These are phyloP conservation scores for Lactarius psammicola DNA, from an alignment of 768 basidiomycete species.

Conservation along the genomic window DNA sequence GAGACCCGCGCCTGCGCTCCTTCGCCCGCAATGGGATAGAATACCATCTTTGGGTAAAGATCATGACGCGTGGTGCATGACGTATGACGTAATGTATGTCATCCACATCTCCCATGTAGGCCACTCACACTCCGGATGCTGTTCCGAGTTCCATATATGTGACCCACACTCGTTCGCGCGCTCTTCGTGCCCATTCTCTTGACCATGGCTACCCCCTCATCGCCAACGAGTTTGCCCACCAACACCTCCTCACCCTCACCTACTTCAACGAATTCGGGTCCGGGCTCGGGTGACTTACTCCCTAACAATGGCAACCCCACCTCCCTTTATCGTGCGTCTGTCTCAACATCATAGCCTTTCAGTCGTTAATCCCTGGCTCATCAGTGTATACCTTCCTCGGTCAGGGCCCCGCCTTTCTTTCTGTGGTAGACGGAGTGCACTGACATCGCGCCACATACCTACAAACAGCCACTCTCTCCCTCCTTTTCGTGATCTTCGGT, in stretches of 20 bases:
- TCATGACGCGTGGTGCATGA: too few species aligned
- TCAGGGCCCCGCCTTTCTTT: neutral
- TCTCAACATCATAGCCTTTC: neutral
- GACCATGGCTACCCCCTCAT: neutral
- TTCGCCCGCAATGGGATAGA: too few species aligned
- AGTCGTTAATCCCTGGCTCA: neutral
- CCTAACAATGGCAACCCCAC: neutral
- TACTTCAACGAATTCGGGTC: neutral
- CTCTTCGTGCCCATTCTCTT: neutral
- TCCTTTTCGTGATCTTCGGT: constrained; percentile 7
- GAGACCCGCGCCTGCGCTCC: too few species aligned
- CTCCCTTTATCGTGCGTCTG: constrained; percentile 5
- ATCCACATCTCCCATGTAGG: too few species aligned
- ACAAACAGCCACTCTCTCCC: constrained; percentile 1
- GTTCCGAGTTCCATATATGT: too few species aligned
- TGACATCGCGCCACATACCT: neutral
- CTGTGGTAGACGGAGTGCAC: neutral
- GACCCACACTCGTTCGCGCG: neutral
- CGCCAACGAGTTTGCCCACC: neutral
- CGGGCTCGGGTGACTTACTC: neutral
- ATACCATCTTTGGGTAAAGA: too few species aligned
- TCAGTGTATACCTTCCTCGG: constrained; percentile 12
- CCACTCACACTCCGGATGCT: too few species aligned
- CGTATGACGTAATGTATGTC: too few species aligned
- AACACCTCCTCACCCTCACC: neutral